Evolutionary conservation across 192 early-diverging fungal genomes (phyloP), one percentile per base, ranked within the genome.

Genomic region (Umbelopsis isabellina): DNA sequence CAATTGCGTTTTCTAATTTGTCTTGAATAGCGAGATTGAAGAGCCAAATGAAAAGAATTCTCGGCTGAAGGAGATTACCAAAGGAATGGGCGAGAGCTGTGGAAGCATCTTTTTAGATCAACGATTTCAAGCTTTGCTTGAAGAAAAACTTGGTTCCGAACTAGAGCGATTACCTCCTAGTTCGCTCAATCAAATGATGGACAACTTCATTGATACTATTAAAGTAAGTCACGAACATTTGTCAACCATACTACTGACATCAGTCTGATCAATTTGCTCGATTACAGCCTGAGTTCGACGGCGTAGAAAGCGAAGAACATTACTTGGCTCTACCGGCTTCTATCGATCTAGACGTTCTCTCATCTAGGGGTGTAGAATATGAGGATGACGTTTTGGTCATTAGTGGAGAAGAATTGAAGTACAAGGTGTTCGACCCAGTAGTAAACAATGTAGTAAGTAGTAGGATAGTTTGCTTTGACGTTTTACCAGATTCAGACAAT

Each of bases 371-470:
- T 30, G 73, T 71, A 30, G 61, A 74, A 47, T 50, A 80, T n/a
- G 83, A 82, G 21, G 75, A 85, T n/a, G 83, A 79, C 9, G 69
- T 73, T 11, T 49, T 85, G 13, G 67, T 75, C 5, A 37, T 85
- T 41, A 74, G 55, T 20, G 80, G 75, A 15, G 69, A 65, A 1
- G 83, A 85, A 27, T 65, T 85, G 15, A 67, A 67, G 13, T 69
- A 78, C 66, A 70, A 80, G 30, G 82, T 87, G 12, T 87, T 87
- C 73, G 79, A 84, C 48, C 82, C 82, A 5, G 73, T 82, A 3
- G 69, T 82, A 18, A 64, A 81, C 23, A 70, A 69, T 58, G 80
- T 86, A 66, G 74, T 79, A 74, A 69, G 77, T 66, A 25, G n/a
- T 35, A 55, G 35, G 16, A 51, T 13, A 30, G 22, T 15, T 35